Evolutionary conservation across 2,329 filamentous ascomycete species (phyloP).

Genomic region (Cladophialophora chaetospira): DNA sequence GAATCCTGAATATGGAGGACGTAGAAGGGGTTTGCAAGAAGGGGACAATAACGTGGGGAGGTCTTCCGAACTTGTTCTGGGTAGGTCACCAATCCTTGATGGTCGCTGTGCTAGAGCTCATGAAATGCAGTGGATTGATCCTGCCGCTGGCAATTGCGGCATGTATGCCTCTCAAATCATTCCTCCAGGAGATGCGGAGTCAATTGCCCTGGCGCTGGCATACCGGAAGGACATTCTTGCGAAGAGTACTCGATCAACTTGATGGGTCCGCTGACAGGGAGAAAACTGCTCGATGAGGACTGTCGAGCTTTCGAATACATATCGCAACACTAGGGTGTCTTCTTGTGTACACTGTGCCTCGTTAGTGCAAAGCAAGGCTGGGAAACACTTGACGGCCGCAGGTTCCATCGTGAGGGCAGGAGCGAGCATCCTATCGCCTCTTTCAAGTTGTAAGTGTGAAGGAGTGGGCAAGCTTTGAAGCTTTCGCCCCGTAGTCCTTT

Average conservation of each 20-base stretch:
- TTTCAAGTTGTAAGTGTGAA: no score
- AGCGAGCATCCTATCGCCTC: no score
- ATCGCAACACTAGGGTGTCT: no score
- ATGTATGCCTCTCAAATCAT: slow-evolving; percentile 32
- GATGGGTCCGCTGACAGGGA: no score
- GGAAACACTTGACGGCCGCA: no score
- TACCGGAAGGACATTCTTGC: slow-evolving; percentile 25
- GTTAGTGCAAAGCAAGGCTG: no score
- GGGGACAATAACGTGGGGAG: slow-evolving; percentile 32
- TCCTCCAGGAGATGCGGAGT: slow-evolving; percentile 29
- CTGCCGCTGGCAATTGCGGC: slow-evolving; percentile 26
- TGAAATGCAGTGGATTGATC: slow-evolving; percentile 31
- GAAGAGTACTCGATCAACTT: neutral
- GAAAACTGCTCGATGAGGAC: no score
- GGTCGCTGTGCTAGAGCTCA: neutral
- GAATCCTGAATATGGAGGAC: slow-evolving; percentile 22
- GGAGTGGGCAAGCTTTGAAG: no score
- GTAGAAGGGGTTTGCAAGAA: slow-evolving; percentile 22
- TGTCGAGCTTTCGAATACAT: no score
- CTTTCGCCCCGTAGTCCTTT: no score
- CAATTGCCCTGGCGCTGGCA: slow-evolving; percentile 18
- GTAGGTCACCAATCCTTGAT: slow-evolving; percentile 8
- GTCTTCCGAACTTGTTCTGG: slow-evolving; percentile 33
- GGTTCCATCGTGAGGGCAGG: no score
- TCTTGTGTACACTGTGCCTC: no score